Base-by-base conservation (phyloP, 2,329 filamentous ascomycete genomes). In the Diaporthe longicolla region DNA sequence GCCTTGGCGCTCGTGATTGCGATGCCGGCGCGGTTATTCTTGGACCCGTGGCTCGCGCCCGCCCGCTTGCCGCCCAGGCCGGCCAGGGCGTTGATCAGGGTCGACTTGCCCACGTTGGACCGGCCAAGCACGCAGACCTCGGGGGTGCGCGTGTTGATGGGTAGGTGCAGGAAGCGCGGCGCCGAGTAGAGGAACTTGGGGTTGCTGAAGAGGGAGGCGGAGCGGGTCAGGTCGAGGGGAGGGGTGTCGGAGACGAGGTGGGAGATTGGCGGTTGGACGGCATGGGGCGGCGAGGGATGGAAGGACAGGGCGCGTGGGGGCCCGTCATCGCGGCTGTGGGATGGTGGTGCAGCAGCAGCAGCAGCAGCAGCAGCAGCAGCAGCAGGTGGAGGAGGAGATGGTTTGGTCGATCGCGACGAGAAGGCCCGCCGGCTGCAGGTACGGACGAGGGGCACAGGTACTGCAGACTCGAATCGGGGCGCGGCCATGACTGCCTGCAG, bases 41-140 rank as follows among this genome's bases (percentile, higher is more conserved):
- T 65, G 13, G 77, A 70, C 2, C 80, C 80, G 76, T 82, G 80
- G 35, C 73, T 75, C 32, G 61, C 65, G 37, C 81, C 79, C n/a
- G 81, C 81, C 21, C 58, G 66, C 73, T 75, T 73, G 72, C 71
- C 76, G 68, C 74, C 59, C 13, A 78, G 77, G 45, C 92, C 92
- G 2, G 92, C 90, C 45, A 97, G 88, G 24, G 93, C 93, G 80
- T 97, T 97, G 83, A 97, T 92, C 77, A 97, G 93, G 21, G 94
- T 94, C 1, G 94, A 97, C 82, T 97, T 97, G 80, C 95, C 95
- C 55, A 95, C 94, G 80, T 97, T 97, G 77, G 94, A 95, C 79
- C 95, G 95, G 57, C 95, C 95, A 50, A 97, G 90, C 59, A 97
- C 89, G 80, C 94, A 93, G 68, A 97, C 89, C 77, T 91, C 89